phyloP scores from a whole-genome alignment of 2,329 filamentous ascomycete species.

The Neocucurbitaria cava region DNA sequence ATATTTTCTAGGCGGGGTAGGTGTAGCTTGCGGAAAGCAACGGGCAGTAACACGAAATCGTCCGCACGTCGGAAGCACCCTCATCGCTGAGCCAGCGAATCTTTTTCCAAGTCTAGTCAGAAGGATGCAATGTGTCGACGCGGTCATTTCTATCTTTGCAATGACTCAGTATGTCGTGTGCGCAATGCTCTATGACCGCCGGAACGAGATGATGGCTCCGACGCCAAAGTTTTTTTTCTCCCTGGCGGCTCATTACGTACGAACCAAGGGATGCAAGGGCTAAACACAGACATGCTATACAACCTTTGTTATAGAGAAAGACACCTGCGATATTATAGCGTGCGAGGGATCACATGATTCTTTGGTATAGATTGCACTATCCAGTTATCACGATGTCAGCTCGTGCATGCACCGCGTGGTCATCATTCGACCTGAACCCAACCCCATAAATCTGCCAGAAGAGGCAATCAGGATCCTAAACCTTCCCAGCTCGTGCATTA shows the following conservation, averaged over 20 bases:
- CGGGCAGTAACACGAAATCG: conserved; percentile 34
- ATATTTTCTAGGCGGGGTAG: conserved; percentile 43
- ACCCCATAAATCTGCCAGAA: background rate
- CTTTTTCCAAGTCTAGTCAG: conserved; percentile 35
- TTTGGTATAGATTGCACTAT: background rate
- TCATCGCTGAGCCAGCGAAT: conserved; percentile 33
- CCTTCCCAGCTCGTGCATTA: no score
- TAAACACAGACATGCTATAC: conserved; percentile 6
- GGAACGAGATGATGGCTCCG: conserved; percentile 20
- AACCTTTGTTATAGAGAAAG: background rate
- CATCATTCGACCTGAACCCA: background rate
- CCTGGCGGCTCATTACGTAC: conserved; percentile 28
- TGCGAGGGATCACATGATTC: background rate
- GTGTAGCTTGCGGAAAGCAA: conserved; percentile 36
- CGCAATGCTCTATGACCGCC: conserved; percentile 8
- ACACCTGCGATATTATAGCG: background rate
- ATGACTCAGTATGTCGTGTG: conserved; percentile 25
- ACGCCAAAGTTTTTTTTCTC: conserved; percentile 32
- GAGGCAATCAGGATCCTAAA: background rate
- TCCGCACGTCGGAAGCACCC: conserved; percentile 40
- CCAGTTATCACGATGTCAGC: background rate
- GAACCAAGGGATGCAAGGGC: conserved; percentile 13
- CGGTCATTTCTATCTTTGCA: conserved; percentile 16
- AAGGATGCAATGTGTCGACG: conserved; percentile 20
- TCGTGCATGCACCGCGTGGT: no score